These are phyloP conservation scores for Protomyces lactucae-debilis DNA, from an alignment of 1,139 yeast genomes.

Conservation along the genomic window DNA sequence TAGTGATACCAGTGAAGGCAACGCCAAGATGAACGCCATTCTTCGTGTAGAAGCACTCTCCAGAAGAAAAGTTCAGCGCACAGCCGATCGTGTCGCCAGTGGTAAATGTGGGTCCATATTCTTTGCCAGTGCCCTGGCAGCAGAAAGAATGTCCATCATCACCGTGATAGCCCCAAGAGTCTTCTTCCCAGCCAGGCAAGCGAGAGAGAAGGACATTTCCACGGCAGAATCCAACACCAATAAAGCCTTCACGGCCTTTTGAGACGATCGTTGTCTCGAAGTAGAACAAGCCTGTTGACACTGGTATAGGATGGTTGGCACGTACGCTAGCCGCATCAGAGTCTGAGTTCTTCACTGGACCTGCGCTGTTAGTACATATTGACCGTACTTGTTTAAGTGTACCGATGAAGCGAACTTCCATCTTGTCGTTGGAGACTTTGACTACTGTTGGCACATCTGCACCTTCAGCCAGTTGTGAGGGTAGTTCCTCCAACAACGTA, in stretches of 20 bases:
- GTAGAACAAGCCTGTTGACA: conserved; percentile 52
- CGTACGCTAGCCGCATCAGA: conserved; percentile 40
- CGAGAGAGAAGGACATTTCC: conserved; percentile 37
- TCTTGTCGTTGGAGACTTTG: conserved; percentile 15
- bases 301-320: conserved; percentile 46
- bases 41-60: conserved; percentile 68
- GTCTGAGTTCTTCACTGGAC: conserved; percentile 31
- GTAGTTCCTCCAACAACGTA: conserved; percentile 8
- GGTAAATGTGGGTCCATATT: conserved; percentile 49
- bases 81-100: conserved; percentile 70
- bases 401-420: conserved; percentile 30
- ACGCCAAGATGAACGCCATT: conserved; percentile 64
- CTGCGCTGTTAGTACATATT: conserved; percentile 6
- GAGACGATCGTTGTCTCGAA: conserved; percentile 50
- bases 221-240: conserved; percentile 41
- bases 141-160: conserved; percentile 52
- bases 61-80: conserved; percentile 67
- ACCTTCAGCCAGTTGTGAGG: conserved; percentile 25
- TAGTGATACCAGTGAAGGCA: conserved; percentile 48
- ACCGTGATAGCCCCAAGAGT: conserved; percentile 57
- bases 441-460: conserved; percentile 27
- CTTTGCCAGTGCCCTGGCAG: conserved; percentile 43
- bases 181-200: conserved; percentile 48
- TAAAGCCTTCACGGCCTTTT: conserved; percentile 41
- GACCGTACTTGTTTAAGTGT: background rate